A percentile compares a stretch with the other conserved stretches of the same genome.
Conservation (phyloP, 176 grass and related monocot species). For the Puccinellia tenuiflora region DNA sequence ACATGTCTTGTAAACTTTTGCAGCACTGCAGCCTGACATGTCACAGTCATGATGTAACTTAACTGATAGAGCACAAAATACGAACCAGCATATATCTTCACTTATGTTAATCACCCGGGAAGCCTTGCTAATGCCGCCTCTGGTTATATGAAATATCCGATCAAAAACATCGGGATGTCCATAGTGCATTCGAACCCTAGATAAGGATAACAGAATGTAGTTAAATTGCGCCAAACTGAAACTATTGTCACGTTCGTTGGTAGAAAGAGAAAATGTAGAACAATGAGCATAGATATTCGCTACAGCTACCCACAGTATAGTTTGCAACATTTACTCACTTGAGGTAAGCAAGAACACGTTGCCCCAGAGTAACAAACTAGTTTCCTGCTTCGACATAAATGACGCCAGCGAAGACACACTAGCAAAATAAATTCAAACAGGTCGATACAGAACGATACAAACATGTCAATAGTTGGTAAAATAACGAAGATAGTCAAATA, state of each 20-base stretch:
- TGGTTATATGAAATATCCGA: conserved; percentile 97
- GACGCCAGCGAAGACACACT: conserved; percentile 93
- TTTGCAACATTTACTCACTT: conserved; percentile 66
- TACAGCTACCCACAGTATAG: conserved; percentile 8
- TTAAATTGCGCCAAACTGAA: neutral
- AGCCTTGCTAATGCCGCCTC: conserved; percentile 96
- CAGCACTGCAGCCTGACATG: neutral
- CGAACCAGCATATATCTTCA: conserved; percentile 95
- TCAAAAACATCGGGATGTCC: conserved; percentile 99
- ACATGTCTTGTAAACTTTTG: neutral
- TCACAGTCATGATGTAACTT: neutral
- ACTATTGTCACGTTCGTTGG: neutral
- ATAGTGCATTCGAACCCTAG: conserved; percentile 97
- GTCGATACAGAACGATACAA: conserved; percentile 8
- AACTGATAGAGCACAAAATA: conserved; percentile 32
- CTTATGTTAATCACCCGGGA: conserved; percentile 98
- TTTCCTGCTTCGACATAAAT: conserved; percentile 99
- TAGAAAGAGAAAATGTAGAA: neutral
- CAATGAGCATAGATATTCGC: conserved; percentile 7
- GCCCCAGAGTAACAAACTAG: conserved; percentile 97
- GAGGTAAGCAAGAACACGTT: conserved; percentile 88
- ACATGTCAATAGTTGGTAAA: conserved; percentile 17
- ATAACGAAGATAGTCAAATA: conserved; percentile 21
- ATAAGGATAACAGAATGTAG: conserved; percentile 17
- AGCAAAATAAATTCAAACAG: conserved; percentile 19